Evolutionary conservation across 352 stramenopile species (phyloP), one percentile per base, ranked within the genome.

Genomic region (Phytophthora lateralis): DNA sequence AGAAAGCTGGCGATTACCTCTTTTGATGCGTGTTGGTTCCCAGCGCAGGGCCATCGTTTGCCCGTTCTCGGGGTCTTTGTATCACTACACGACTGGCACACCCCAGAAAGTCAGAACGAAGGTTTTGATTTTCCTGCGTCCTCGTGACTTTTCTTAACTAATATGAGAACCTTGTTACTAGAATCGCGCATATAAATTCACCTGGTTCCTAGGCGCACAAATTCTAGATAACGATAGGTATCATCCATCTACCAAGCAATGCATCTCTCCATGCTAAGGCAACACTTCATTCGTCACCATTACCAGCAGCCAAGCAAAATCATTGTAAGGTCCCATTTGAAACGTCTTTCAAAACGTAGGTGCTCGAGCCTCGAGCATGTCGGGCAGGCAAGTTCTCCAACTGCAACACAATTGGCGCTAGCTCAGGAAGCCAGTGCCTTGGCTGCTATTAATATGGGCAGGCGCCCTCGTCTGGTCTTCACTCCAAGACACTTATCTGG

Each of bases 91-190:
- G 27, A 57, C 32, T 26, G 35, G 43, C 50, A 29, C 26, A n/a
- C 21, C 30, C n/a, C 15, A 44, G 50, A 54, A 54, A 54, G 47
- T 34, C n/a, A 44, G 60, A 51, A 32, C 47, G 55, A 35, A 43
- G 63, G 45, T 24, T 64, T 64, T 58, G 46, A 48, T 49, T 59
- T 59, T 37, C 38, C 21, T 69, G 37, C 48, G 47, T 66, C 37
- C 39, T 51, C 48, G 53, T 61, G 43, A 53, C 50, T 41, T 57
- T 71, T 50, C 29, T 60, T 48, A 73, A 62, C 27, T 70, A 74
- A 67, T 71, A 68, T 68, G 55, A 68, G 41, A 68, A 41, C 32
- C 17, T 62, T 42, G 38, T 60, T 59, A 48, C 44, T 66, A 69
- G 55, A 56, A 51, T 15, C 17, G n/a, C n/a, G n/a, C n/a, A n/a